phyloP scores from a whole-genome alignment of 495 filamentous ascomycete species.

The Trichoderma asperelloides region DNA sequence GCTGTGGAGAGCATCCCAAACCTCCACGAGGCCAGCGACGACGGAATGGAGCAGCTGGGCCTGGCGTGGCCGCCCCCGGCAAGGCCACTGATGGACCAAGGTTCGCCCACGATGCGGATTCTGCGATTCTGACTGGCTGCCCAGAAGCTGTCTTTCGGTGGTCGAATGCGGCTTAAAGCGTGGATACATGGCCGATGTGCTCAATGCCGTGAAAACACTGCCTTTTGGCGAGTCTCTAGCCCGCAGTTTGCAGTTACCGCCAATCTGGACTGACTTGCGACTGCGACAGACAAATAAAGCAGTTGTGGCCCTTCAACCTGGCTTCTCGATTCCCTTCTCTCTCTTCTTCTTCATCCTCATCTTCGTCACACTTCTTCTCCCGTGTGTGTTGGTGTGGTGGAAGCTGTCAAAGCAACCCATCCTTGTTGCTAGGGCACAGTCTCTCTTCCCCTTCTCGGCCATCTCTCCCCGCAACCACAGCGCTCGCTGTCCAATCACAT shows the following conservation, averaged over 20 bases:
- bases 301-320: not conserved
- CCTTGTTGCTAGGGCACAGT: not conserved
- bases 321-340: not conserved
- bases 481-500: not conserved
- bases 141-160: not conserved
- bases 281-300: conserved; percentile 4
- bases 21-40: not conserved
- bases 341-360: not conserved
- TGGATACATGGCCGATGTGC: not conserved
- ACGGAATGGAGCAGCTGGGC: conserved; percentile 3
- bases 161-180: conserved; percentile 3
- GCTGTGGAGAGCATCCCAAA: not conserved
- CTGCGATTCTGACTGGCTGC: not conserved
- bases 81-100: not conserved
- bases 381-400: not conserved
- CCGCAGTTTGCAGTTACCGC: not conserved
- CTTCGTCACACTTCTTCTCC: not conserved
- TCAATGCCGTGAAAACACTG: not conserved
- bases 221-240: not conserved
- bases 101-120: not conserved
- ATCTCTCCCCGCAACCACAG: not conserved
- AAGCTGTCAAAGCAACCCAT: not conserved
- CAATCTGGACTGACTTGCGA: not conserved
- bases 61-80: not conserved
- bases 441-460: not conserved